These are phyloP conservation scores for Saccharomycopsis selenospora DNA, from an alignment of 805 yeast species.

Conservation along the genomic window DNA sequence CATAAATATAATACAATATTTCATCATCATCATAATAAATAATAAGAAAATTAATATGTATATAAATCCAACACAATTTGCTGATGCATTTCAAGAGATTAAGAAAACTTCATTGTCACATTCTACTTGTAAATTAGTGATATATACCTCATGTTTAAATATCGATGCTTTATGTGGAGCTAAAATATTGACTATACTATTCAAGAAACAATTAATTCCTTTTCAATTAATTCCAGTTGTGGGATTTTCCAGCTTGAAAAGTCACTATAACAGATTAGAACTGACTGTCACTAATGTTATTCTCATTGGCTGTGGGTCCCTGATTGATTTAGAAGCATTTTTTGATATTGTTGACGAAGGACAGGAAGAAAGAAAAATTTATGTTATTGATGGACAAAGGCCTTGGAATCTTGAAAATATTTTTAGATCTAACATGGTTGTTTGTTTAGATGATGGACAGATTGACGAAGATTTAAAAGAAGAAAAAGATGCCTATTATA, in stretches of 20 bases:
- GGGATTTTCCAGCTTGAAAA: conserved; percentile 75
- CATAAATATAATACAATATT: no score
- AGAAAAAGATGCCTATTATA: conserved; percentile 58
- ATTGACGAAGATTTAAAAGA: conserved; percentile 49
- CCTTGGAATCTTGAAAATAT: conserved; percentile 96
- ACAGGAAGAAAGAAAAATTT: conserved; percentile 50
- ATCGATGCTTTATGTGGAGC: conserved; percentile 91
- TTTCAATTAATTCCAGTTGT: conserved; percentile 88
- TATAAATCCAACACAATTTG: conserved; percentile 62
- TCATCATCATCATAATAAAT: no score
- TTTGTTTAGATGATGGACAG: conserved; percentile 83
- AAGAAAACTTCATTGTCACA: conserved; percentile 72
- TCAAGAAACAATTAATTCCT: conserved; percentile 77
- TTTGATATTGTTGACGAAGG: conserved; percentile 41
- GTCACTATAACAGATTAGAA: conserved; percentile 59
- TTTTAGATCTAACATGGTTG: conserved; percentile 71
- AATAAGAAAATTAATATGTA: conserved; percentile 64
- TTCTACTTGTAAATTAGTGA: conserved; percentile 81
- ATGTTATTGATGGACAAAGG: conserved; percentile 83
- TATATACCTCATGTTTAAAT: conserved; percentile 84
- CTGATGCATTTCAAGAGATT: conserved; percentile 59
- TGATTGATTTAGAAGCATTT: conserved; percentile 74
- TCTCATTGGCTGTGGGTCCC: conserved; percentile 88
- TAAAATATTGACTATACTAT: conserved; percentile 58
- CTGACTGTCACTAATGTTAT: conserved; percentile 68